phyloP scores from a whole-genome alignment of 768 basidiomycete genomes.

The Russula compacta region DNA sequence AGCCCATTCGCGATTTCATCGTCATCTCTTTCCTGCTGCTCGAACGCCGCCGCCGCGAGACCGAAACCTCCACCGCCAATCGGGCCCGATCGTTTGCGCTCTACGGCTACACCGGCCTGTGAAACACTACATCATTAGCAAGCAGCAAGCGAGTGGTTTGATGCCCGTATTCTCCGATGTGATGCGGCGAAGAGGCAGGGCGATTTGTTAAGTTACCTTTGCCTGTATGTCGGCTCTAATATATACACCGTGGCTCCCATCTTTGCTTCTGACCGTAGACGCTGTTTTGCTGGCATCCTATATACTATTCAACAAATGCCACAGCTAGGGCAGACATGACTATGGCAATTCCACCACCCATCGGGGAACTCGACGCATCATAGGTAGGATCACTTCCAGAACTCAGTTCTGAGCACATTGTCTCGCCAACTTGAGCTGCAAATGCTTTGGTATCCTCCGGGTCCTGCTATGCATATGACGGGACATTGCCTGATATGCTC shows the following conservation, averaged over 20 bases:
- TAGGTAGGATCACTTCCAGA: conserved; percentile 18
- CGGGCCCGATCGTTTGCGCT: not conserved
- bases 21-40: conserved; percentile 17
- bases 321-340: too few relatives aligned
- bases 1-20: conserved; percentile 13
- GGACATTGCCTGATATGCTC: conserved; percentile 40
- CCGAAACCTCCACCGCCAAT: conserved; percentile 3
- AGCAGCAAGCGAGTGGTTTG: not conserved
- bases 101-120: not conserved
- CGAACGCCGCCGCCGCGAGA: conserved; percentile 19
- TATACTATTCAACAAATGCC: too few relatives aligned
- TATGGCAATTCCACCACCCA: too few relatives aligned
- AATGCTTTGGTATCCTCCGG: not conserved
- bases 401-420: conserved; percentile 28
- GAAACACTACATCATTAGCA: not conserved
- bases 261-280: not conserved
- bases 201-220: too few relatives aligned
- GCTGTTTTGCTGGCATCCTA: too few relatives aligned
- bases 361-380: too few relatives aligned
- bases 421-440: conserved; percentile 37
- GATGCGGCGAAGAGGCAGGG: too few relatives aligned
- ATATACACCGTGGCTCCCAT: not conserved
- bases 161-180: not conserved
- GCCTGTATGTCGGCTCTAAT: too few relatives aligned
- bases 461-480: not conserved